Evolutionary conservation across 2,329 filamentous ascomycete species (phyloP), one percentile per base, ranked within the genome.

Genomic region (Stachybotrys echinatus): DNA sequence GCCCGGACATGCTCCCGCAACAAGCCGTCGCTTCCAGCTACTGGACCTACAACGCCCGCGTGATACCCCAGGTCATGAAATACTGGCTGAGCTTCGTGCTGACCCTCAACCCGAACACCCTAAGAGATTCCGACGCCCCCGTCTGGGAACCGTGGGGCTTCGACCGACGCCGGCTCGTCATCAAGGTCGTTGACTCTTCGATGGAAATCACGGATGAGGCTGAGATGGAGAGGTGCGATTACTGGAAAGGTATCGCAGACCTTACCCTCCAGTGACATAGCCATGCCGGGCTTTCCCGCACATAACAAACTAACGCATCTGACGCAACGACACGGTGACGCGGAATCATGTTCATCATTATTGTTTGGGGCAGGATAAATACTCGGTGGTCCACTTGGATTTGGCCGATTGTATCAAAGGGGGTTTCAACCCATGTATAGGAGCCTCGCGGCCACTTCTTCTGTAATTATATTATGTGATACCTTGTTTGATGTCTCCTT

Each of bases 31-130:
- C 50, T 48, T 38, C 52, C 1, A 74, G 73, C 54, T 77, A 76
- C 56, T 63, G 58, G 39, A 67, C 69, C 14, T 72, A 71, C 55
- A 77, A 79, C 56, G 67, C 68, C 4, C 60, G 60, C 3, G 64
- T 78, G 3, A 69, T 79, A 3, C 68, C 70, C 6, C 52, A 77
- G 12, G 64, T 76, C 18, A 76, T 76, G 72, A 64, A 64, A 45
- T 80, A 80, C 57, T 77, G 69, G 61, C 64, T 77, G 42, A 75
- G 73, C 18, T 80, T 80, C 54, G 72, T 76, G 19, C 62, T 65
- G 21, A 58, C 59, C 12, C 60, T 76, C 31, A 65, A 79, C 51
- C 77, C 77, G 1, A 77, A 76, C 49, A 39, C 54, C 8, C 52
- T 68, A 42, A 60, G 65, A 47, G 54, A 60, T 19, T 23, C 50